Conservation (phyloP, 108 stramenopile genomes). For the Seminavis robusta region DNA sequence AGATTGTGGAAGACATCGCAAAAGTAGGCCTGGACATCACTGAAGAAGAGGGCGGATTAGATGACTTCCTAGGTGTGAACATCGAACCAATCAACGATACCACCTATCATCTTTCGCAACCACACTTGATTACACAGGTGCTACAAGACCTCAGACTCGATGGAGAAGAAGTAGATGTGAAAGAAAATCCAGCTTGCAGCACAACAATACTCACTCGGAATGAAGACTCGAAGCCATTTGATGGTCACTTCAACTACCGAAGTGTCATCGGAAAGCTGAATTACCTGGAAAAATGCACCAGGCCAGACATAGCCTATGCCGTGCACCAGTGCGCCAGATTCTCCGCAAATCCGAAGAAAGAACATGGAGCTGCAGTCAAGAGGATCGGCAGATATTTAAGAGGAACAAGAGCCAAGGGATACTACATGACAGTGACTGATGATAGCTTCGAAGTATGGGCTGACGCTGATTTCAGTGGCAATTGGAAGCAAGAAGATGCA, state of each 20-base stretch:
- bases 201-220: neutral
- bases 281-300: slow-evolving; percentile 13
- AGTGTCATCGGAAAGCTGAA: slow-evolving; percentile 21
- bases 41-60: slow-evolving; percentile 29
- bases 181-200: slow-evolving; percentile 2
- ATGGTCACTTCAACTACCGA: slow-evolving; percentile 14
- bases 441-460: slow-evolving; percentile 20
- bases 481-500: slow-evolving; percentile 3
- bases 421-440: slow-evolving; percentile 8
- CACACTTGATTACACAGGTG: slow-evolving; percentile 26
- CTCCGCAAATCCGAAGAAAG: slow-evolving; percentile 17
- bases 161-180: neutral
- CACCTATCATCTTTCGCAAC: slow-evolving; percentile 18
- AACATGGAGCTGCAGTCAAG: slow-evolving; percentile 29
- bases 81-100: slow-evolving; percentile 13
- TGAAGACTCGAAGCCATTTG: neutral
- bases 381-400: slow-evolving; percentile 25
- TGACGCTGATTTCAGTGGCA: slow-evolving; percentile 31
- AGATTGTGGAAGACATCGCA: slow-evolving; percentile 18
- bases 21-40: slow-evolving; percentile 11
- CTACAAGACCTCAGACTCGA: slow-evolving; percentile 10
- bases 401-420: slow-evolving; percentile 8
- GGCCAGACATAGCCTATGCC: slow-evolving; percentile 24
- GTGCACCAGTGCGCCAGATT: slow-evolving; percentile 28
- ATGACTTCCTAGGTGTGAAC: slow-evolving; percentile 39